A percentile compares a stretch with the other conserved stretches of the same genome.
Evolutionary conservation across 2,329 filamentous ascomycete genomes (phyloP).

Genomic region (Calonectria hawksworthii): DNA sequence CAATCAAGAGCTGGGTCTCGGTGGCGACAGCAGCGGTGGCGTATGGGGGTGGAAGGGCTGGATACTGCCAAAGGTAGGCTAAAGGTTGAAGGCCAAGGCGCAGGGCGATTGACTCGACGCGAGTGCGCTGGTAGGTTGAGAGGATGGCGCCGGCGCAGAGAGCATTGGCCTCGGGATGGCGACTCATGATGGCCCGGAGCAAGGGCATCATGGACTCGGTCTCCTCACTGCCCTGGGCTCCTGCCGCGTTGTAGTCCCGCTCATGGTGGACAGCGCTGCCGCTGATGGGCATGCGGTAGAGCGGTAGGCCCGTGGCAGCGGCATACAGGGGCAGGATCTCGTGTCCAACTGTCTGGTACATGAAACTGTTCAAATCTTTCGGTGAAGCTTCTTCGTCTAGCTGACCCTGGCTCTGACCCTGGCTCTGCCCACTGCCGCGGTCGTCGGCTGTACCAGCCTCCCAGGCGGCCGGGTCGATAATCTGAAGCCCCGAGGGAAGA

Average conservation of each 20-base stretch:
- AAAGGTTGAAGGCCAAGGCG: constrained; percentile 86
- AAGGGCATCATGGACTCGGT: constrained; percentile 89
- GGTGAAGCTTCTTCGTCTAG: constrained; percentile 42
- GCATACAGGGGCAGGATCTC: constrained; percentile 88
- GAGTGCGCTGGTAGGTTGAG: constrained; percentile 94
- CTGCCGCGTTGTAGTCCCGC: constrained; percentile 73
- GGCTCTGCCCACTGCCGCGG: not conserved
- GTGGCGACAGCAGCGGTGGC: constrained; percentile 53
- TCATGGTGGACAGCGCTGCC: constrained; percentile 79
- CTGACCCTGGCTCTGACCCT: constrained; percentile 9
- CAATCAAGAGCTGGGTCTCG: constrained; percentile 75
- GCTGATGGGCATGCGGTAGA: constrained; percentile 84
- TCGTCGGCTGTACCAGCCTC: constrained; percentile 27
- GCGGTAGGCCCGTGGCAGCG: constrained; percentile 81
- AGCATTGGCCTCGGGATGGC: constrained; percentile 86
- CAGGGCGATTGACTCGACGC: constrained; percentile 93
- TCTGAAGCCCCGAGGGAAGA: constrained; percentile 38
- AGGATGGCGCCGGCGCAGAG: constrained; percentile 92
- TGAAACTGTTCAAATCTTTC: constrained; percentile 90
- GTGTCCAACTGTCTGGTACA: constrained; percentile 99
- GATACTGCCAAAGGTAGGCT: constrained; percentile 94
- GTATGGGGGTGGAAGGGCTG: constrained; percentile 71
- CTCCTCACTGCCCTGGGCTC: constrained; percentile 72
- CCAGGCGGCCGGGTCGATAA: constrained; percentile 40
- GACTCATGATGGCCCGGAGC: constrained; percentile 73